These are phyloP conservation scores for Claviceps monticola DNA, from an alignment of 2,329 filamentous ascomycete species.

Conservation along the genomic window DNA sequence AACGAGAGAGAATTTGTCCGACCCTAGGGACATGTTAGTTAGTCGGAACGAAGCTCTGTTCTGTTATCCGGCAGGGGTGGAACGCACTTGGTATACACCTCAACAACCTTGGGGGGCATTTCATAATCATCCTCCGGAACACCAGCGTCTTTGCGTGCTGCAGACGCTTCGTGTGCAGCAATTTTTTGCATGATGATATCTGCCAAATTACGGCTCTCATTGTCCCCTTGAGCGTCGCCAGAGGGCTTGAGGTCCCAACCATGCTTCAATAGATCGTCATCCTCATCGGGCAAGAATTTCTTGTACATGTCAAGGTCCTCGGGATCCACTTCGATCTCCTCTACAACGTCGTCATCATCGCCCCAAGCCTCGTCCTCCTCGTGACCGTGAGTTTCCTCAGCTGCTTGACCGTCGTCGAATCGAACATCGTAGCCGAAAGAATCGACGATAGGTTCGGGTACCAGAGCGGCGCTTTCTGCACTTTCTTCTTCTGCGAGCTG, in stretches of 20 bases:
- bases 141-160: slow-evolving; percentile 31
- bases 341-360: slow-evolving; percentile 59
- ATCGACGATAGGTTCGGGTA: slow-evolving; percentile 30
- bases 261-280: slow-evolving; percentile 59
- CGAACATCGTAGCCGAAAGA: slow-evolving; percentile 70
- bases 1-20: slow-evolving; percentile 76
- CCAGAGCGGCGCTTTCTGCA: slow-evolving; percentile 18
- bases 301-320: slow-evolving; percentile 83
- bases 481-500: slow-evolving; percentile 73
- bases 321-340: slow-evolving; percentile 72
- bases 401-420: slow-evolving; percentile 43
- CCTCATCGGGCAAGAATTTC: slow-evolving; percentile 66
- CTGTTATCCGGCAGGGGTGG: no score
- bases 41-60: background rate
- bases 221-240: slow-evolving; percentile 30
- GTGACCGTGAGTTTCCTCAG: slow-evolving; percentile 27
- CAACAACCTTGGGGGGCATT: slow-evolving; percentile 79
- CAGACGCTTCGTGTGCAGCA: slow-evolving; percentile 68
- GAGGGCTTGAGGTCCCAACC: slow-evolving; percentile 37
- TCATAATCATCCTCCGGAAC: slow-evolving; percentile 68
- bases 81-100: slow-evolving; percentile 76
- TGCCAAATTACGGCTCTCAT: slow-evolving; percentile 62
- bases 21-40: slow-evolving; percentile 37
- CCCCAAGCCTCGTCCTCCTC: slow-evolving; percentile 60
- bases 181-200: slow-evolving; percentile 93